Conservation (phyloP, 345 rosid species). For the Geranium brycei region DNA sequence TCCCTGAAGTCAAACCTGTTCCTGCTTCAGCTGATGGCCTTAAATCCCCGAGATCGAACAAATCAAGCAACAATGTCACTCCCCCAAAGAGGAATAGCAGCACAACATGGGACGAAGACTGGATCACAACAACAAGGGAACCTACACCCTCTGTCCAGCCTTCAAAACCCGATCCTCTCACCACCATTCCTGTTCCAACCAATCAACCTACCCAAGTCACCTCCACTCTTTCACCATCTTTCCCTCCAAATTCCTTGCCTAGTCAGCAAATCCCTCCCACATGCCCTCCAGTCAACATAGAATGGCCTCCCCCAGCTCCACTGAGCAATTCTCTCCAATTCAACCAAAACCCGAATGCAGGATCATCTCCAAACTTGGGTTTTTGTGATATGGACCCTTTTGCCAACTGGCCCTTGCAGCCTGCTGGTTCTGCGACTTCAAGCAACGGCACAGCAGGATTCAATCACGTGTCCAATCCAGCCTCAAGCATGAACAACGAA, state of each 20-base stretch:
- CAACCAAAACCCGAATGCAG: slow-evolving; percentile 25
- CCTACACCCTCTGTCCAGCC: slow-evolving; percentile 9
- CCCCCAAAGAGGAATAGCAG: slow-evolving; percentile 26
- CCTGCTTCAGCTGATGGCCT: slow-evolving; percentile 30
- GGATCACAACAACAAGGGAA: slow-evolving; percentile 48
- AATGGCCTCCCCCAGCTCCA: slow-evolving; percentile 79
- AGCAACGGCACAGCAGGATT: slow-evolving; percentile 30
- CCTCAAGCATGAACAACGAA: slow-evolving; percentile 15
- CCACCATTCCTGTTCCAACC: neutral
- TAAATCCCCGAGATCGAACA: slow-evolving; percentile 36
- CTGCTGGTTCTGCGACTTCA: slow-evolving; percentile 22
- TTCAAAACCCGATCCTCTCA: neutral
- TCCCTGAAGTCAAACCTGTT: slow-evolving; percentile 32
- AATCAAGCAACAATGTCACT: slow-evolving; percentile 34
- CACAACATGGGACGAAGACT: slow-evolving; percentile 78
- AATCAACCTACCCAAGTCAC: slow-evolving; percentile 27
- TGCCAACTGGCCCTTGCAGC: slow-evolving; percentile 77
- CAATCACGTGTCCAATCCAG: slow-evolving; percentile 16
- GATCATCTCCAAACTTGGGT: slow-evolving; percentile 27
- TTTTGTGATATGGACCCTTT: slow-evolving; percentile 83
- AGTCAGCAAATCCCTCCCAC: slow-evolving; percentile 33
- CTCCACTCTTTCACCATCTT: slow-evolving; percentile 25
- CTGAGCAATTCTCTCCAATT: slow-evolving; percentile 20
- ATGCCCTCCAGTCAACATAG: slow-evolving; percentile 65
- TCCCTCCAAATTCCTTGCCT: slow-evolving; percentile 21